Conservation (phyloP, 345 rosid genomes). For the Anastatica hierochuntica region DNA sequence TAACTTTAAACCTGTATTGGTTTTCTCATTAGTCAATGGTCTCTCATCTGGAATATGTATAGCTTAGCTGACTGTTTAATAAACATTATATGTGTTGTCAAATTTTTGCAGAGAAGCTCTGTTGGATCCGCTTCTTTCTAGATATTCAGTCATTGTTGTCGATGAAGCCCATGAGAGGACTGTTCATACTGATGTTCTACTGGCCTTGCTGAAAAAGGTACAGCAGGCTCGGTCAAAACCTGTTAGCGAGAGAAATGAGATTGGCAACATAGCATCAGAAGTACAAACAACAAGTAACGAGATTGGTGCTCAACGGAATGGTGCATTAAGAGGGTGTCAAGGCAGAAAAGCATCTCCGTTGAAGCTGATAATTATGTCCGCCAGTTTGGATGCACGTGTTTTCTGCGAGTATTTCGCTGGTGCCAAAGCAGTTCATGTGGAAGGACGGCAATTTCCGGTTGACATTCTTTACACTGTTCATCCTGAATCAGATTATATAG, state of each 20-base stretch:
- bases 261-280: constrained; percentile 22
- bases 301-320: constrained; percentile 22
- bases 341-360: constrained; percentile 46
- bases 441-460: constrained; percentile 79
- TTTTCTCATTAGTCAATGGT: no score
- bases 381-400: constrained; percentile 88
- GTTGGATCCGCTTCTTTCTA: constrained; percentile 74
- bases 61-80: background rate
- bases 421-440: constrained; percentile 80
- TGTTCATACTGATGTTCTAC: constrained; percentile 80
- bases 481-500: constrained; percentile 68
- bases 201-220: constrained; percentile 76
- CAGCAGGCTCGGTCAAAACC: constrained; percentile 48
- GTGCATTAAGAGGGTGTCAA: constrained; percentile 36
- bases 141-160: constrained; percentile 69
- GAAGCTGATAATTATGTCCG: constrained; percentile 89
- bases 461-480: constrained; percentile 59
- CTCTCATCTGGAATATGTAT: no score
- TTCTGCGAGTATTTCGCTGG: constrained; percentile 77
- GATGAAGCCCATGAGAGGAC: constrained; percentile 99
- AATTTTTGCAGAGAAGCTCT: constrained; percentile 58
- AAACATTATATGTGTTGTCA: background rate
- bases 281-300: constrained; percentile 24
- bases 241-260: constrained; percentile 15
- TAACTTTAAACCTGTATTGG: background rate